Conservation (phyloP, 2,329 filamentous ascomycete genomes). For the Talaromyces funiculosus region DNA sequence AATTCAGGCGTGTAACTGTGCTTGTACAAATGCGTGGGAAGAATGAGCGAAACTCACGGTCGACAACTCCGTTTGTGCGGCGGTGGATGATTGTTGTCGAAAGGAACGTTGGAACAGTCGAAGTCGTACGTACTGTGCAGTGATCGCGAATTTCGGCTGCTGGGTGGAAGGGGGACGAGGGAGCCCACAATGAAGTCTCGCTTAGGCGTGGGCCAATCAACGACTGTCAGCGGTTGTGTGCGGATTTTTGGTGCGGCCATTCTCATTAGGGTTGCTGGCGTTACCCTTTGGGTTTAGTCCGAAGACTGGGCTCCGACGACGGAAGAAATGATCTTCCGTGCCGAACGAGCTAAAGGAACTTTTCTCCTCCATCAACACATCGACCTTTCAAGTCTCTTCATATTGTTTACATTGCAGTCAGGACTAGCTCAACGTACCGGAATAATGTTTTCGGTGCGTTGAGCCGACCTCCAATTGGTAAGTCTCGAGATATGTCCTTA, state of each 20-base stretch:
- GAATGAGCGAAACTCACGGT: constrained; percentile 32
- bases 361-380: constrained; percentile 15
- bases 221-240: not conserved
- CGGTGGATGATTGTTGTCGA: constrained; percentile 36
- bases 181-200: constrained; percentile 35
- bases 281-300: not conserved
- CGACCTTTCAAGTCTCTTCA: not conserved
- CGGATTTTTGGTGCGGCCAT: constrained; percentile 21
- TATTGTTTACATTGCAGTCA: not conserved
- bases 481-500: constrained; percentile 15
- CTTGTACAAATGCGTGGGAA: not conserved
- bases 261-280: constrained; percentile 27
- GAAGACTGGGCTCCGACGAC: not conserved
- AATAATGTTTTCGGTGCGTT: not conserved
- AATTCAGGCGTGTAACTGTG: not conserved
- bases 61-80: constrained; percentile 35
- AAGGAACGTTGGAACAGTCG: constrained; percentile 25
- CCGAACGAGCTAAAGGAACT: constrained; percentile 23
- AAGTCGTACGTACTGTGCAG: constrained; percentile 27
- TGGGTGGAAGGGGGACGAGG: constrained; percentile 14
- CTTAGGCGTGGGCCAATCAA: constrained; percentile 32
- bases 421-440: not conserved
- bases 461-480: not conserved
- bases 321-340: not conserved
- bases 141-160: constrained; percentile 37